A percentile compares a stretch with the other conserved stretches of the same genome.
Evolutionary conservation across 1,139 yeast species (phyloP).

Genomic region (Blastobotrys illinoisensis): DNA sequence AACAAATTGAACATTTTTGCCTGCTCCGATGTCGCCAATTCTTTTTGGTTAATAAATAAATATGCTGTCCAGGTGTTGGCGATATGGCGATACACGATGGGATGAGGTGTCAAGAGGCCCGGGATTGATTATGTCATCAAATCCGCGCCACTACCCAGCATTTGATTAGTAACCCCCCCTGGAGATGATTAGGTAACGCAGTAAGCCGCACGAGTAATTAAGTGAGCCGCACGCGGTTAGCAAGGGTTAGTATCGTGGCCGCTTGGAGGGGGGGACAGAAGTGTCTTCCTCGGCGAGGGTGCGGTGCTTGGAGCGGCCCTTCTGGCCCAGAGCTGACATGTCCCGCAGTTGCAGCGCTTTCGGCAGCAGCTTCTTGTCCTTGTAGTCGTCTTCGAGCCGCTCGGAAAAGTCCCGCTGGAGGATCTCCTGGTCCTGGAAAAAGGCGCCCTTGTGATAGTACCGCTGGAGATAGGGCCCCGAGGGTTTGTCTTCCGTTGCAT

Average conservation of each 20-base stretch:
- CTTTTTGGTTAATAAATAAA: neutral
- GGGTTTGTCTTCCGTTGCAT: slow-evolving; percentile 11
- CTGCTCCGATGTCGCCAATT: neutral
- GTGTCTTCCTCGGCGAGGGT: slow-evolving; percentile 29
- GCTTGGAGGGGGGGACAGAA: slow-evolving; percentile 11
- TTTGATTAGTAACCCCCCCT: neutral
- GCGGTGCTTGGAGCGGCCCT: slow-evolving; percentile 26
- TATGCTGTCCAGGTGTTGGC: neutral
- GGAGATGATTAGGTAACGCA: neutral
- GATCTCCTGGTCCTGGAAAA: slow-evolving; percentile 33
- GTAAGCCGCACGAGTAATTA: neutral
- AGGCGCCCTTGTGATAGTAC: slow-evolving; percentile 35
- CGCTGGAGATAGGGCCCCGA: slow-evolving; percentile 22
- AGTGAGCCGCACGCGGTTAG: neutral
- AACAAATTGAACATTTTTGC: slow-evolving; percentile 25
- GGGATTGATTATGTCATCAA: too few species aligned
- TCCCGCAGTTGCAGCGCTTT: slow-evolving; percentile 29
- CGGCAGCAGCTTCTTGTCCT: slow-evolving; percentile 29
- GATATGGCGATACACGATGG: neutral
- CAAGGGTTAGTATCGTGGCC: neutral
- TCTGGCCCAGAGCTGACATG: slow-evolving; percentile 22
- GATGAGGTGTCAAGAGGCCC: slow-evolving; percentile 3
- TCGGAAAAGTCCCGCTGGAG: slow-evolving; percentile 28
- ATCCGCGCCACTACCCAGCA: too few species aligned
- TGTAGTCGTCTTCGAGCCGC: slow-evolving; percentile 28